Base-by-base conservation (phyloP, 2,329 filamentous ascomycete genomes). In the Diaporthe nobilis region DNA sequence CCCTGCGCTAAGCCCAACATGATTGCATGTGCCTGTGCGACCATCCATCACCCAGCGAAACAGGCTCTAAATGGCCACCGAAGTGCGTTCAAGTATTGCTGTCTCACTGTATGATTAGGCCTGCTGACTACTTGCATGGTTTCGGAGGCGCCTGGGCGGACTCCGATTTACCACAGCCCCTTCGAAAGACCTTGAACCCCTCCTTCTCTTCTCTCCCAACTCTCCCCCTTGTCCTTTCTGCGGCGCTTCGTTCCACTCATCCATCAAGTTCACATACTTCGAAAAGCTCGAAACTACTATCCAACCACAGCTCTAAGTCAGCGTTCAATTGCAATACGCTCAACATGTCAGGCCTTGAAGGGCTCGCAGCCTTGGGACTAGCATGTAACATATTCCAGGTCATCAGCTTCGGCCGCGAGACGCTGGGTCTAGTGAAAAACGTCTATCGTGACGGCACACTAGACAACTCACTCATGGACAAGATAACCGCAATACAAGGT, bases 381-480 rank as follows among this genome's bases (percentile, higher is more conserved):
- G 61, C 61, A n/a, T 67, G 61, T 15, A 67, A 3, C 10, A 49
- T 67, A 3, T 34, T 67, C 12, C 61, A 67, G 61, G 25, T 28
- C 17, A 34, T 67, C 42, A 67, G 61, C 61, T 67, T 67, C 20
- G 61, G 61, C 4, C 61, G 61, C 12, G 61, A 67, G 22, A 67
- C 61, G 2, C 31, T 67, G 10, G 10, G 1, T n/a, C 17, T 51
- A 13, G 61, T 67, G 10, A 67, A 25, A n/a, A 12, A 0, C 3
- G 25, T 51, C 20, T 67, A 67, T 17, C 28, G 5, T 0, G 20
- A 37, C 10, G 61, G 61, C 2, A n/a, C 28, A 12, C 22, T 67
- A 3, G 61, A 67, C 20, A 1, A 67, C 0, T 51, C 61, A n/a
- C 44, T 67, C 12, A 37, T 49, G 17, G 10, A 34, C 42, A 67